Evolutionary conservation across 257 asterid genomes (phyloP), one percentile per base, ranked within the genome.

Genomic region (Lycium barbarum): DNA sequence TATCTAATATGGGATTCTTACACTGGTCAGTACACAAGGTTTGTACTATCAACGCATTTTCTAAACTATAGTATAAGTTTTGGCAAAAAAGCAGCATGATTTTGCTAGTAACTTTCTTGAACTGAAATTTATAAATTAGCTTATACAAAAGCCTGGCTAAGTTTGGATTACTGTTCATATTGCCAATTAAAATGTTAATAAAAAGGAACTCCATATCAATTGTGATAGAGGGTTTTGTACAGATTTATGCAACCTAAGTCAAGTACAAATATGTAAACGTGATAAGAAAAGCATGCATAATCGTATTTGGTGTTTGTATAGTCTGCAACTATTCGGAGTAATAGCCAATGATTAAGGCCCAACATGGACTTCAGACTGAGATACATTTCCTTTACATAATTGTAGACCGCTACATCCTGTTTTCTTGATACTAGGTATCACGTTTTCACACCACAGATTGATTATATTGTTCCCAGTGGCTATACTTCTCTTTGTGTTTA

Each of bases 21-120:
- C 14, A 67, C 74, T 67, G n/a, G 47, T 67, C 20, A 36, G 47
- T 13, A 35, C 45, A 22, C 22, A 76, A 13, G 62, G 40, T 14
- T 45, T 76, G 26, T 51, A 76, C 45, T 76, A 12, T 51, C 63
- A 74, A 76, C 51, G 57, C 55, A 72, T 72, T 72, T 72, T 72
- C 57, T 72, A 8, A 45, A 72, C 80, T 38, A 40, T n/a, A 53
- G 61, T 47, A 47, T 20, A 73, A 22, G 61, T 74, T 49, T 51
- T 76, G 18, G 47, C 13, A 13, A 76, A 12, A 51, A 7, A 22
- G 9, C 26, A 76, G 63, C 45, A 76, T 76, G 45, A 12, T 43
- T 70, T 45, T 72, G 36, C 80, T 43, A 18, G 79, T 68, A 35
- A 38, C 33, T 70, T 74, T 36, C 58, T 73, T 22, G 62, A 74